Evolutionary conservation across 2,329 filamentous ascomycete species (phyloP), one percentile per base, ranked within the genome.

Genomic region (Diplodia seriata): DNA sequence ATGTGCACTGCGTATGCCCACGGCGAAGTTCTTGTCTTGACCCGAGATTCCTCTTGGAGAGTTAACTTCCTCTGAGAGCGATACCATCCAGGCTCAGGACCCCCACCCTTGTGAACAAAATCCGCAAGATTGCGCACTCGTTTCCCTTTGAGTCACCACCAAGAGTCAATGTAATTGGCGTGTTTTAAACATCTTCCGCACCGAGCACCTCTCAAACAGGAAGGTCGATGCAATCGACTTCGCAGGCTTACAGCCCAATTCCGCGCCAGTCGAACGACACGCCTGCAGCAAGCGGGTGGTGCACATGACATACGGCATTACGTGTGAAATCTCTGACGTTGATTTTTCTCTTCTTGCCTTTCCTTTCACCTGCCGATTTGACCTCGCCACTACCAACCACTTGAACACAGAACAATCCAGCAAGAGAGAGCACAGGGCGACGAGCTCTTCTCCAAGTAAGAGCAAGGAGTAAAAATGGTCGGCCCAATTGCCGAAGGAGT

Each of bases 101-200:
- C 57, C 57, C 57, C 57, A 61, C 57, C 50, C 40, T 33, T 61
- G 57, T 40, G 43, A 4, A 26, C 9, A 12, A n/a, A 14, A 57
- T 14, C 2, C 9, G 12, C 8, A 47, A n/a, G 14, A 40, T 49
- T 33, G 31, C 31, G 31, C 8, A 6, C 31, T 33, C 6, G 5
- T 33, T 38, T 1, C 36, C 11, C 36, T 38, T 1, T 43, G 57
- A 51, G 31, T 51, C 18, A 14, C 29, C n/a, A 47, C 18, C 43
- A 11, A n/a, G 14, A 20, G 20, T 9, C 8, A n/a, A 20, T n/a
- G n/a, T 11, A 38, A 33, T 33, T 33, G 31, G 6, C 31, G 31
- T 33, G 6, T 43, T n/a, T 43, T 18, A 18, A 43, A 47, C n/a
- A 20, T 9, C 40, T 33, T 33, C 11, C 12, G 36, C 12, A 23